phyloP scores from a whole-genome alignment of 495 filamentous ascomycete species.

The Sporormia fimetaria region DNA sequence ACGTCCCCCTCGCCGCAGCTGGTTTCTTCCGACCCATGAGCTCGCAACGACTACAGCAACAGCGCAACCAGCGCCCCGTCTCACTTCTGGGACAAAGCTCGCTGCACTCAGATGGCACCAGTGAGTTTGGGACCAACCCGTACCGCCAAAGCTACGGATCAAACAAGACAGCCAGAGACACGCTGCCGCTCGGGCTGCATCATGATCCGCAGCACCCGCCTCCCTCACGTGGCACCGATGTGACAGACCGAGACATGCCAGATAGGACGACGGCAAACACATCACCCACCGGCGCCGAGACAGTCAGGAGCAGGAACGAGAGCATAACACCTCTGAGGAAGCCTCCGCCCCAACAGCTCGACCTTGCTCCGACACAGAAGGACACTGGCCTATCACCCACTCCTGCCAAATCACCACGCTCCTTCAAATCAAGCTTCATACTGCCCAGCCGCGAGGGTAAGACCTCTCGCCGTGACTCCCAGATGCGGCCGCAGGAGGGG shows the following conservation, averaged over 20 bases:
- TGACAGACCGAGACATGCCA: conserved; percentile 51
- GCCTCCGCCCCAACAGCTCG: conserved; percentile 27
- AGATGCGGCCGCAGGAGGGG: conserved; percentile 41
- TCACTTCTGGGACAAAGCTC: conserved; percentile 34
- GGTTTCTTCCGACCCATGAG: conserved; percentile 97
- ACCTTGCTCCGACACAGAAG: conserved; percentile 30
- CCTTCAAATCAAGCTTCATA: conserved; percentile 59
- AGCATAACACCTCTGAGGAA: conserved; percentile 63
- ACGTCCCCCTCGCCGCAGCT: conserved; percentile 81
- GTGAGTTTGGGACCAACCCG: conserved; percentile 36
- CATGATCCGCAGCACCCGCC: conserved; percentile 50
- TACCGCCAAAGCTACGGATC: conserved; percentile 27
- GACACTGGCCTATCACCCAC: conserved; percentile 40
- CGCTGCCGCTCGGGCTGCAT: conserved; percentile 22
- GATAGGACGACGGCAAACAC: conserved; percentile 63
- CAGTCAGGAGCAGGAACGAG: conserved; percentile 54
- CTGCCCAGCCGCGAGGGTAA: conserved; percentile 40
- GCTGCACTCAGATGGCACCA: conserved; percentile 28
- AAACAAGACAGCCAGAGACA: conserved; percentile 17
- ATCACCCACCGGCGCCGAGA: conserved; percentile 57
- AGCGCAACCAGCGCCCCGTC: conserved; percentile 51
- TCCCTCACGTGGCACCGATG: conserved; percentile 67
- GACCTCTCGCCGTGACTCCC: too few species aligned
- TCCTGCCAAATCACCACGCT: conserved; percentile 55
- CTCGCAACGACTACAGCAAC: conserved; percentile 85